Percentiles rank a stretch among this genome's conserved stretches.
Evolutionary conservation across 495 filamentous ascomycete species (phyloP).

Genomic region (Penicillium antarcticum): DNA sequence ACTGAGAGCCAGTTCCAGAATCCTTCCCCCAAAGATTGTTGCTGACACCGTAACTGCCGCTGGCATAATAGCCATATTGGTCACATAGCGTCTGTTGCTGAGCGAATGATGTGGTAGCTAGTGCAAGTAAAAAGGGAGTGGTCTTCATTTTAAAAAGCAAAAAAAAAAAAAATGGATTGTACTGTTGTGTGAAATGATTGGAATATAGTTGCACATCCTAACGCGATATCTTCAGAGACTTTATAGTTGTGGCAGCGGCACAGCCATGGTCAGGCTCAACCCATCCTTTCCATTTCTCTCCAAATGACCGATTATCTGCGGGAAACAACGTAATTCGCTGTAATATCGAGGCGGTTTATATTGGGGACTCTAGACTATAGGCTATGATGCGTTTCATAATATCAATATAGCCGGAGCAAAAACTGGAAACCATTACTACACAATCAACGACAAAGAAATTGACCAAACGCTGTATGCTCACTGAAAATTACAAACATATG

Average conservation of each 20-base stretch:
- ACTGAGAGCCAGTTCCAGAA: constrained; percentile 37
- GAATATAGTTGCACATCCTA: neutral
- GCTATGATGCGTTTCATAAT: no score
- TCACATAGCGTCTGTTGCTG: constrained; percentile 29
- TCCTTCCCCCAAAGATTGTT: constrained; percentile 47
- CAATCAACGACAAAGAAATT: neutral
- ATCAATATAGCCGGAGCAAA: no score
- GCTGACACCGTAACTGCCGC: constrained; percentile 36
- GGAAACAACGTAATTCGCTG: no score
- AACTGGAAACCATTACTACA: no score
- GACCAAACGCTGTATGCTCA: neutral
- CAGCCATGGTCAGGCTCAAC: neutral
- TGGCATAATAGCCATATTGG: constrained; percentile 34
- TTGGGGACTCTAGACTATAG: no score
- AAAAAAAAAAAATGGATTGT: neutral
- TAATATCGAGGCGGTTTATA: no score
- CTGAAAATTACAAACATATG: neutral
- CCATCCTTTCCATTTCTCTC: neutral
- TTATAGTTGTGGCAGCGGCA: neutral
- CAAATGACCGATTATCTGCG: neutral
- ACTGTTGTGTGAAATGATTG: neutral
- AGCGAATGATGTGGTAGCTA: constrained; percentile 3
- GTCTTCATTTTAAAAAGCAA: constrained; percentile 4
- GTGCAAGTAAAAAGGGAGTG: neutral
- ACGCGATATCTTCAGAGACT: neutral